These are phyloP conservation scores for Pelargonium australe DNA, from an alignment of 441 rosid species.

Conservation along the genomic window DNA sequence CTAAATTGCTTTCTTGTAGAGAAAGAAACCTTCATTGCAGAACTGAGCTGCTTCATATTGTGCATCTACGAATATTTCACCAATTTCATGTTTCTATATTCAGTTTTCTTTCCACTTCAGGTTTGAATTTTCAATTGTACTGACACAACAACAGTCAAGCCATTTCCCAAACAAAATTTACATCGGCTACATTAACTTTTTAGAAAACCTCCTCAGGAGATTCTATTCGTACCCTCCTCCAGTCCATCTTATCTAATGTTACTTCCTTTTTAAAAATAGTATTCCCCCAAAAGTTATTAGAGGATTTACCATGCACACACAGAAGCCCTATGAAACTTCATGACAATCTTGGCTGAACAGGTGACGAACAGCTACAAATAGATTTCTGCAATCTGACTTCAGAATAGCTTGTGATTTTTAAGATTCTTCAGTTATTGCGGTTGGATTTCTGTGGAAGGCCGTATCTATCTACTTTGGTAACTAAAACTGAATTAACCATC, in stretches of 20 bases:
- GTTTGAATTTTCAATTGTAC: background rate
- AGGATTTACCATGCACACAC: background rate
- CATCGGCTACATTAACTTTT: too few relatives aligned
- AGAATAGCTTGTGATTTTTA: background rate
- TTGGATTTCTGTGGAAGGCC: background rate
- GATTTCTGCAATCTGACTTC: background rate
- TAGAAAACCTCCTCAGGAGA: too few relatives aligned
- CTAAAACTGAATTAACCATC: background rate
- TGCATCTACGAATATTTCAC: background rate
- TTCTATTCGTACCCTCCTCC: too few relatives aligned
- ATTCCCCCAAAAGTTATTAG: background rate
- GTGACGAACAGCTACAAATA: background rate
- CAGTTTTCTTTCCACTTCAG: background rate
- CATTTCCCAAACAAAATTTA: too few relatives aligned
- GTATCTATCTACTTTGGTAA: background rate
- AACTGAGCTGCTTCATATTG: background rate
- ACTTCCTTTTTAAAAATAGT: too few relatives aligned
- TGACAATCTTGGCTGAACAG: background rate
- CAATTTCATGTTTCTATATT: background rate
- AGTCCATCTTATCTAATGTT: too few relatives aligned
- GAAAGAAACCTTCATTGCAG: background rate
- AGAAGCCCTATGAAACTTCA: background rate
- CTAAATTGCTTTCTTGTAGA: background rate
- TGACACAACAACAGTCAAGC: background rate
- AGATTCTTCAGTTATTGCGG: background rate